Evolutionary conservation across 345 rosid genomes (phyloP), one percentile per base, ranked within the genome.

Genomic region (Geranium brycei): DNA sequence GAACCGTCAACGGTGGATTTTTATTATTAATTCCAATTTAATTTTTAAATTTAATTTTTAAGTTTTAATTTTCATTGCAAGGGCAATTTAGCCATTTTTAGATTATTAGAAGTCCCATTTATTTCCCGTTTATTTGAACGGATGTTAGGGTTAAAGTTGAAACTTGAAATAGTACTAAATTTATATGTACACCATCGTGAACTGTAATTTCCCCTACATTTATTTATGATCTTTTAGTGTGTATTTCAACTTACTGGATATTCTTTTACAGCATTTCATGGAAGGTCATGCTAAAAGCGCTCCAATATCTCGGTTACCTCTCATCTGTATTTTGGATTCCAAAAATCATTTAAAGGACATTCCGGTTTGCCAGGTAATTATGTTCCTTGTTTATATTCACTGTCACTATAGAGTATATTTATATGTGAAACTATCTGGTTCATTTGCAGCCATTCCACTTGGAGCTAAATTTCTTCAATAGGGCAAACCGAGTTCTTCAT

Each of bases 381-480:
- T 61, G 62, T 17, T 66, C 53, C 57, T 66, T 62, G 57, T 69
- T 23, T 63, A 38, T 51, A 19, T 23, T 64, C 58, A 31, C 65
- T 68, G 41, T 71, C 66, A 72, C 19, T 47, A 32, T 64, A 72
- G 60, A 64, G 51, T 65, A 56, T 66, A 66, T 35, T 59, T 70
- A 60, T 69, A 66, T 71, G 73, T 81, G 73, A 78, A 64, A 56
- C 59, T 67, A 61, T 59, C 64, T 69, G 64, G 66, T 76, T 75
- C 31, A 23, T 77, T 80, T 72, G 74, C 89, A 93, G 99, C 97
- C 95, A 68, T 81, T 88, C 75, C 97, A 90, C 73, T 73, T 93
- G 96, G 99, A 90, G 85, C 85, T 93, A 69, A 93, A 93, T 85
- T 87, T 90, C 79, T 93, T 93, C 70, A 90, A 84, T 72, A 88